A percentile compares a stretch with the other conserved stretches of the same genome.
These are phyloP conservation scores for Aspergillus niger DNA, from an alignment of 2,329 filamentous ascomycete genomes.

Conservation along the genomic window DNA sequence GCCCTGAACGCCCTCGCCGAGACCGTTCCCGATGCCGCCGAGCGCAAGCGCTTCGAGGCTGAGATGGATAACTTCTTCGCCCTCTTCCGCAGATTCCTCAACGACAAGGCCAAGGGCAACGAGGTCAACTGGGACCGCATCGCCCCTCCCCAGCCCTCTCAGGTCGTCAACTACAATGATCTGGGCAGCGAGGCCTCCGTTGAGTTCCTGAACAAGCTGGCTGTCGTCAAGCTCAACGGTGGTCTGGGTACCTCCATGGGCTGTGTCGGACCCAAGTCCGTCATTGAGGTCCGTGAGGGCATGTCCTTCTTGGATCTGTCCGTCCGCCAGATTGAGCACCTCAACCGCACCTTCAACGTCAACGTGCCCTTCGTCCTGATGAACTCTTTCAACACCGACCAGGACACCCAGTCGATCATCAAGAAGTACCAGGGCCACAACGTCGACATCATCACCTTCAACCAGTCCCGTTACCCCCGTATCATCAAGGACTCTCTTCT, in stretches of 20 bases:
- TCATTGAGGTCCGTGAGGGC: constrained; percentile 98
- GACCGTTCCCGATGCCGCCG: constrained; percentile 75
- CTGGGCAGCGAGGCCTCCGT: constrained; percentile 88
- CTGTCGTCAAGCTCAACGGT: constrained; percentile 98
- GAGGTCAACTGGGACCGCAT: constrained; percentile 96
- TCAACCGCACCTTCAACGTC: constrained; percentile 96
- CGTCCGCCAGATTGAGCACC: constrained; percentile 97
- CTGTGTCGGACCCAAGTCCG: constrained; percentile 97
- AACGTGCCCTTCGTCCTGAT: constrained; percentile 98
- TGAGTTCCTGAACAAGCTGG: constrained; percentile 93
- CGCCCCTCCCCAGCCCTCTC: constrained; percentile 84
- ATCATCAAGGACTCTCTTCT: constrained; percentile 98
- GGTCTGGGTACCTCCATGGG: constrained; percentile 99
- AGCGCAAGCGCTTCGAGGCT: constrained; percentile 86
- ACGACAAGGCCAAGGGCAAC: constrained; percentile 98
- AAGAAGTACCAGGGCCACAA: constrained; percentile 99
- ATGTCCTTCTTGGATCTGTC: constrained; percentile 99
- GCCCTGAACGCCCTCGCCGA: constrained; percentile 89
- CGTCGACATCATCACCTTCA: constrained; percentile 99
- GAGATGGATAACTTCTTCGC: constrained; percentile 99
- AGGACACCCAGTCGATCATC: constrained; percentile 97
- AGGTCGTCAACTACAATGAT: constrained; percentile 93
- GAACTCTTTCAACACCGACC: constrained; percentile 99
- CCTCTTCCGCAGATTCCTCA: constrained; percentile 95
- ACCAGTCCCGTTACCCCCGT: constrained; percentile 97